A percentile compares a stretch with the other conserved stretches of the same genome.
phyloP scores from a whole-genome alignment of 2,329 filamentous ascomycete genomes.

The Sporothrix brunneoviolacea region DNA sequence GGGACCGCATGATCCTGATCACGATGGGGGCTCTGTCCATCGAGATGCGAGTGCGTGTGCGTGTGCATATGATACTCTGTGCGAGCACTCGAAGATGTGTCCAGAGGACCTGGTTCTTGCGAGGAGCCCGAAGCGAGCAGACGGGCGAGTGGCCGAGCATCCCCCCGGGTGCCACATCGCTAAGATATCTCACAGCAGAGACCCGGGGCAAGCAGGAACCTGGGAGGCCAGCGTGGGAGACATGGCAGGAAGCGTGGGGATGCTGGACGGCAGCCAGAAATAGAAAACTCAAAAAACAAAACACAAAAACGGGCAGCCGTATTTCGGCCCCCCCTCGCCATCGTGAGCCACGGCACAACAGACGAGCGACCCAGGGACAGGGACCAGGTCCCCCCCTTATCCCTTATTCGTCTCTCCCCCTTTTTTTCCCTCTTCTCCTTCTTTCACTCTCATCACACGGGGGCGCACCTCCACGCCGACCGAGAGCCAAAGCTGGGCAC shows the following conservation, averaged over 20 bases:
- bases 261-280: conserved; percentile 2
- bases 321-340: no score
- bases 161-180: neutral
- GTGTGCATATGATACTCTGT: neutral
- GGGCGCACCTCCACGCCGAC: neutral
- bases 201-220: neutral
- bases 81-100: neutral
- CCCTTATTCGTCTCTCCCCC: no score
- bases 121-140: conserved; percentile 3
- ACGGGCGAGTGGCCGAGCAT: neutral
- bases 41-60: neutral
- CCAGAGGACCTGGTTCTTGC: neutral
- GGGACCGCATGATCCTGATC: neutral
- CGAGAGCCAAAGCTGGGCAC: conserved; percentile 8
- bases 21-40: neutral
- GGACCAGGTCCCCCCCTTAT: no score
- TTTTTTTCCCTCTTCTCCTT: neutral
- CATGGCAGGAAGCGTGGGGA: conserved; percentile 4
- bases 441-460: neutral
- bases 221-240: neutral
- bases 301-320: no score
- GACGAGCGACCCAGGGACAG: no score
- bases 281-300: no score
- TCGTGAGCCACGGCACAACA: no score
- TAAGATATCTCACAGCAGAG: no score